Conservation (phyloP, 257 asterid genomes). For the Ligustrum vulgare region DNA sequence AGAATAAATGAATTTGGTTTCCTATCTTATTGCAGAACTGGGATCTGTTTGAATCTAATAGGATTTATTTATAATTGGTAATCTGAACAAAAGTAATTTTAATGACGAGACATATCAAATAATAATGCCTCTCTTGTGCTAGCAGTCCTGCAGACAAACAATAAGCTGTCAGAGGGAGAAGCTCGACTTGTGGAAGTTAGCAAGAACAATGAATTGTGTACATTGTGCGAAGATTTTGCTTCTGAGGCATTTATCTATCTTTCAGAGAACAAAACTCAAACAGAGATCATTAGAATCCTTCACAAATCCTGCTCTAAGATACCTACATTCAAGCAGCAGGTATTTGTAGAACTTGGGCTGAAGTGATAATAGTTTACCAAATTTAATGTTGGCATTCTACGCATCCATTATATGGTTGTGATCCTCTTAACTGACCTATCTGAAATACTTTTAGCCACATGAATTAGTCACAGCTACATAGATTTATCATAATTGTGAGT, state of each 20-base stretch:
- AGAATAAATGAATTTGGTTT: neutral
- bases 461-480: neutral
- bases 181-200: slow-evolving; percentile 36
- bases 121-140: slow-evolving; percentile 24
- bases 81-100: neutral
- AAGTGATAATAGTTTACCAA: slow-evolving; percentile 5
- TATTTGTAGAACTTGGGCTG: slow-evolving; percentile 19
- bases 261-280: slow-evolving; percentile 65
- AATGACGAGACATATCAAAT: neutral
- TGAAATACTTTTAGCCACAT: neutral
- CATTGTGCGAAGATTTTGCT: slow-evolving; percentile 67
- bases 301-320: slow-evolving; percentile 75
- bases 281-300: slow-evolving; percentile 59
- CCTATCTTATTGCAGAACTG: neutral
- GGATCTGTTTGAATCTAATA: slow-evolving; percentile 9
- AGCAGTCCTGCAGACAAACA: slow-evolving; percentile 46
- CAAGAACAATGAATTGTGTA: slow-evolving; percentile 50
- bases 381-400: neutral
- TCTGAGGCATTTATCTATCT: slow-evolving; percentile 67
- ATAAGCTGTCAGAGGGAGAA: slow-evolving; percentile 35
- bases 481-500: neutral
- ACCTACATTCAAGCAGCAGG: slow-evolving; percentile 70
- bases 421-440: neutral
- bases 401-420: neutral
- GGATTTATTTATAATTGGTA: neutral